phyloP scores from a whole-genome alignment of 2,329 filamentous ascomycete species.

The Penicillium sp. region DNA sequence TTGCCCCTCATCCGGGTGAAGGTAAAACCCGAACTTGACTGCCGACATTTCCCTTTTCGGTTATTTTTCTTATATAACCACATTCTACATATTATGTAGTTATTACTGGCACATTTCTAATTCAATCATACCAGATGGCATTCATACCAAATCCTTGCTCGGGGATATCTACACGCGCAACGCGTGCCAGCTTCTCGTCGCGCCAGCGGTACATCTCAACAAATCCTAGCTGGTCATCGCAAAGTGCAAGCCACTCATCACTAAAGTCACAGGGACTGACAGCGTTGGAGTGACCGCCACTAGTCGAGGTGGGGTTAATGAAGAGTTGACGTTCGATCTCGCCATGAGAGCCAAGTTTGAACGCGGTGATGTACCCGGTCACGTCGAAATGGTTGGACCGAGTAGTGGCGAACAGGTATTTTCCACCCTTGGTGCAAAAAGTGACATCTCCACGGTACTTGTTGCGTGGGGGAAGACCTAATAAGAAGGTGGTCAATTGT shows the following conservation, averaged over 20 bases:
- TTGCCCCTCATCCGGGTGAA: slow-evolving; percentile 23
- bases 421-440: slow-evolving; percentile 64
- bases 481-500: slow-evolving; percentile 8
- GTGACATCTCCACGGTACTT: slow-evolving; percentile 84
- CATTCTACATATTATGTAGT: too few species aligned
- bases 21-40: slow-evolving; percentile 25
- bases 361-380: slow-evolving; percentile 80
- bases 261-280: slow-evolving; percentile 80
- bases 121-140: slow-evolving; percentile 85
- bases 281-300: slow-evolving; percentile 83
- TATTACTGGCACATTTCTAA: not conserved
- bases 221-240: slow-evolving; percentile 83
- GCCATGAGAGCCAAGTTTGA: slow-evolving; percentile 66
- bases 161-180: slow-evolving; percentile 72
- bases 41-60: slow-evolving; percentile 15
- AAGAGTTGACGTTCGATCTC: slow-evolving; percentile 75
- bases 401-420: slow-evolving; percentile 81
- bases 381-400: slow-evolving; percentile 72
- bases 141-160: slow-evolving; percentile 96
- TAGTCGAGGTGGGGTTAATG: slow-evolving; percentile 80
- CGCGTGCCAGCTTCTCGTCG: slow-evolving; percentile 74
- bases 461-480: slow-evolving; percentile 46
- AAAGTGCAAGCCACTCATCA: slow-evolving; percentile 87
- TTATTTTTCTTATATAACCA: not conserved
- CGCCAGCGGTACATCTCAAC: slow-evolving; percentile 86